These are phyloP conservation scores for Moniliella sp. DNA, from an alignment of 1,284 basidiomycete species.

Conservation along the genomic window DNA sequence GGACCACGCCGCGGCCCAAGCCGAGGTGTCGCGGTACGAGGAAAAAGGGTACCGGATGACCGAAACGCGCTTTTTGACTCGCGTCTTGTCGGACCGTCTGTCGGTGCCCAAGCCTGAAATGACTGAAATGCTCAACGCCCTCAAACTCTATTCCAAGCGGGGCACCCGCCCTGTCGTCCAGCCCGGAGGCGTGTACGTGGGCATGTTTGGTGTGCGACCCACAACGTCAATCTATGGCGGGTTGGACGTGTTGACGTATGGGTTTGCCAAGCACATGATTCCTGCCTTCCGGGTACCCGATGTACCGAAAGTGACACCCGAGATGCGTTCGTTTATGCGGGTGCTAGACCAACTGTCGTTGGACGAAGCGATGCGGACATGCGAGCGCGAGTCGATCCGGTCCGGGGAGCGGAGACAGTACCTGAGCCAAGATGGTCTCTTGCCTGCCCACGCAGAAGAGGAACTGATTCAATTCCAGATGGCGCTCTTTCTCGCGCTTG, in stretches of 20 bases:
- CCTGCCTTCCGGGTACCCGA: conserved; percentile 40
- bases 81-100: conserved; percentile 37
- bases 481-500: conserved; percentile 37
- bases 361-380: conserved; percentile 35
- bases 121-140: conserved; percentile 37
- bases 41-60: conserved; percentile 38
- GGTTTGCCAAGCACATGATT: conserved; percentile 40
- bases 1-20: conserved; percentile 18
- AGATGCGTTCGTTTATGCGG: conserved; percentile 36
- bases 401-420: conserved; percentile 24
- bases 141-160: conserved; percentile 39
- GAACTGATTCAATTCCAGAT: conserved; percentile 38
- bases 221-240: conserved; percentile 29
- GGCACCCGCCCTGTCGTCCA: conserved; percentile 39
- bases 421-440: conserved; percentile 4
- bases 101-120: conserved; percentile 37
- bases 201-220: conserved; percentile 38
- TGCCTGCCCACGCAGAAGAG: conserved; percentile 21
- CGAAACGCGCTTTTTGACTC: conserved; percentile 38
- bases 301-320: conserved; percentile 34
- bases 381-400: conserved; percentile 35
- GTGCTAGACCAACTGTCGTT: conserved; percentile 36
- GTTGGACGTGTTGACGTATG: conserved; percentile 39
- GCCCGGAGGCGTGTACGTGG: conserved; percentile 38
- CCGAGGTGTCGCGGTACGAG: conserved; percentile 38